Conservation (phyloP, 345 rosid genomes). For the Moricandia arvensis region DNA sequence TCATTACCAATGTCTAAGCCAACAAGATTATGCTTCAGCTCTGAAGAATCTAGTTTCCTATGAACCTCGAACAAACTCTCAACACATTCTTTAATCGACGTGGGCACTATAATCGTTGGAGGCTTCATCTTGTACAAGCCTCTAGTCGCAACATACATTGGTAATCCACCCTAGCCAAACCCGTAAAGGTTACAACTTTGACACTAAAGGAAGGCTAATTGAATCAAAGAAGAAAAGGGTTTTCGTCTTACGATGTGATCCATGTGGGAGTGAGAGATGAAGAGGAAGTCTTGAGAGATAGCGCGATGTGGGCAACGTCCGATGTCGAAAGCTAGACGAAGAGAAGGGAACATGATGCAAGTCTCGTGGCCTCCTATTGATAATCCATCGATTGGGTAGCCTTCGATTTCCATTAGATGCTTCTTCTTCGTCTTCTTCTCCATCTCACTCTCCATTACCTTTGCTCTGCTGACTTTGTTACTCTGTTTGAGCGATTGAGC, state of each 20-base stretch:
- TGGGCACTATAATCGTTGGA: conserved; percentile 4
- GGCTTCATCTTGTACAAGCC: not conserved
- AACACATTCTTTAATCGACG: conserved; percentile 59
- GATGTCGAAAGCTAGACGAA: conserved; percentile 77
- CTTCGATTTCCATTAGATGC: conserved; percentile 47
- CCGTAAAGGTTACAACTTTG: not conserved
- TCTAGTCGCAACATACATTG: conserved; percentile 65
- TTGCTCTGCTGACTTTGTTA: conserved; percentile 19
- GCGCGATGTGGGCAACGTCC: conserved; percentile 96
- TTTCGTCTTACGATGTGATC: conserved; percentile 74
- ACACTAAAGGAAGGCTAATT: not conserved
- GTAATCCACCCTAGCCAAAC: conserved; percentile 72
- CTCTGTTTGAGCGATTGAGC: not conserved
- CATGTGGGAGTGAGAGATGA: conserved; percentile 95
- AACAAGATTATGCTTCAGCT: conserved; percentile 64
- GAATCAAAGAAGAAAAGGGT: not conserved
- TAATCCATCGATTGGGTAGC: conserved; percentile 75
- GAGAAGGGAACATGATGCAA: conserved; percentile 82
- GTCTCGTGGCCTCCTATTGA: conserved; percentile 96
- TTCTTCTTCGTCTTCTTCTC: conserved; percentile 30
- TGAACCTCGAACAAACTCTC: conserved; percentile 80
- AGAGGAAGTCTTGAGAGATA: conserved; percentile 81
- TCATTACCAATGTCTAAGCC: conserved; percentile 80
- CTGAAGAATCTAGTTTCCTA: conserved; percentile 74
- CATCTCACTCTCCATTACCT: not conserved